Evolutionary conservation across 2,329 filamentous ascomycete species (phyloP), one percentile per base, ranked within the genome.

Genomic region (Nothopassalora personata): DNA sequence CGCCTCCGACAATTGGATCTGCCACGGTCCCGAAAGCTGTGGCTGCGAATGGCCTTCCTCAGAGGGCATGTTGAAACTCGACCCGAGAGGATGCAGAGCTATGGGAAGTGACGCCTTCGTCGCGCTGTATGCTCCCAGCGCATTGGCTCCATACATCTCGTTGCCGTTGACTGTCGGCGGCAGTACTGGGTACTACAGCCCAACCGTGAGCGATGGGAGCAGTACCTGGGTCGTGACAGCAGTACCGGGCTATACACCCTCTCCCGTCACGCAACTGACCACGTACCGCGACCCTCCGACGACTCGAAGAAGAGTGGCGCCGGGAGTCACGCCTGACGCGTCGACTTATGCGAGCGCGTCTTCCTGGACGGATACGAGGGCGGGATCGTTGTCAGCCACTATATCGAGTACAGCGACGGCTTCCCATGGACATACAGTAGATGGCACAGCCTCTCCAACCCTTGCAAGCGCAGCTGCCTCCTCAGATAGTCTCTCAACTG

Each of bases 21-120:
- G 69, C 57, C 67, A 70, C 52, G 60, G 64, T 11, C 69, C 70
- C 3, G 70, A 72, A 53, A 67, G 62, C 58, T 70, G 69, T 51
- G 69, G 68, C 1, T 70, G 68, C 58, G 55, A 61, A 15, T 72
- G 68, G 67, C 57, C 59, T n/a, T 45, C 60, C 1, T 66, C 58
- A 1, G 30, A 64, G 3, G 53, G 61, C 10, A 54, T 72, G 34
- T 53, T 68, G 1, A 52, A 61, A 1, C 64, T 71, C 13, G 23
- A 56, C 34, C 62, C 61, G 15, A 55, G 64, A 53, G 66, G 64
- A 13, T 72, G 70, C 54, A 61, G 63, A 47, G 69, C 60, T 18
- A 72, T 72, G 69, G 69, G 69, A 15, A 64, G 56, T 13, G 62
- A 70, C 55, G 70, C 68, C 2, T 55, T 66, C 50, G 67, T 71